Conservation (phyloP, 208 protist species). For the Crithidia sp. region DNA sequence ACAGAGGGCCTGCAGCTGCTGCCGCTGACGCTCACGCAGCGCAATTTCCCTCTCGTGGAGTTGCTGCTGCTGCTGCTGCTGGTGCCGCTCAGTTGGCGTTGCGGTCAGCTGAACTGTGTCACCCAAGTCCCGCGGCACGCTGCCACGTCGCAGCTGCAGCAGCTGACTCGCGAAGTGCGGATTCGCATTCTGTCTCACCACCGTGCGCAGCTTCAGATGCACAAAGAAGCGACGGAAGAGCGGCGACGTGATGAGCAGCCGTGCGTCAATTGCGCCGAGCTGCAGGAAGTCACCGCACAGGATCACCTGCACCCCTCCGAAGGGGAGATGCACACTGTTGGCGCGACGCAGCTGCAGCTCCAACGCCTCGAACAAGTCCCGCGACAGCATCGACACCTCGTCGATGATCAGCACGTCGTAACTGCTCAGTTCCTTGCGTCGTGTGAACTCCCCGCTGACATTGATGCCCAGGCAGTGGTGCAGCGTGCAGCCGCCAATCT, state of each 20-base stretch:
- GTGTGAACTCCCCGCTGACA: slow-evolving; percentile 71
- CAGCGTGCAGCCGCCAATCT: slow-evolving; percentile 85
- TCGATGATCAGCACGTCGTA: slow-evolving; percentile 94
- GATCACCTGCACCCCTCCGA: slow-evolving; percentile 94
- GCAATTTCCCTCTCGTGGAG: slow-evolving; percentile 23
- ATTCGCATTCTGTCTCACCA: slow-evolving; percentile 65
- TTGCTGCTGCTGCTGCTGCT: slow-evolving; percentile 25
- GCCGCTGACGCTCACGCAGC: slow-evolving; percentile 30
- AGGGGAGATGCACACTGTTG: slow-evolving; percentile 80
- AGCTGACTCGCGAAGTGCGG: slow-evolving; percentile 68
- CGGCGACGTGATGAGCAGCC: slow-evolving; percentile 65
- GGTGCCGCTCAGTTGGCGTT: slow-evolving; percentile 14
- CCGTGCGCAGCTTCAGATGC: slow-evolving; percentile 75
- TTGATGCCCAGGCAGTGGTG: slow-evolving; percentile 91
- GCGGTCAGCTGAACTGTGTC: slow-evolving; percentile 68
- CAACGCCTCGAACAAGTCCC: slow-evolving; percentile 81
- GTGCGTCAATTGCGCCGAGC: slow-evolving; percentile 72
- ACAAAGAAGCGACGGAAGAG: slow-evolving; percentile 83
- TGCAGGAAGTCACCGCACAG: slow-evolving; percentile 93
- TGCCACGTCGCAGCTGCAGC: slow-evolving; percentile 72
- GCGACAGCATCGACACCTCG: slow-evolving; percentile 91
- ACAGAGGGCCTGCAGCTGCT: slow-evolving; percentile 32
- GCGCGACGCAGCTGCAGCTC: slow-evolving; percentile 79
- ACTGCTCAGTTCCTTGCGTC: slow-evolving; percentile 59
- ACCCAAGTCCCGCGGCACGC: slow-evolving; percentile 60